Evolutionary conservation across 768 basidiomycete species (phyloP).

Genomic region (Boletus speciosus): DNA sequence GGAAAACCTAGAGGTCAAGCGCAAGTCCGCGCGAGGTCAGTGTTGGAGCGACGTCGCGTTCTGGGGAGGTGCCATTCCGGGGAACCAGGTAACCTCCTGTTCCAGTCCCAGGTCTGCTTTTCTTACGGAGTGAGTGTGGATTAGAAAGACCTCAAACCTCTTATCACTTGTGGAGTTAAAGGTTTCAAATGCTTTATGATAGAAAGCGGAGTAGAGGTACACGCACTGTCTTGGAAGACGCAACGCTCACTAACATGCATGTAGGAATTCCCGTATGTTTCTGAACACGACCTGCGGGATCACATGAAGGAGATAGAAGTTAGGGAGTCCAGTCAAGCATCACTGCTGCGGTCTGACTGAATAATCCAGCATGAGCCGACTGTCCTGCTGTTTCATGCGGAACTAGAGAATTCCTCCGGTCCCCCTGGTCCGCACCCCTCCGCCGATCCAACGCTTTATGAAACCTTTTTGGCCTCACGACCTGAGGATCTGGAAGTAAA

Average conservation of each 20-base stretch:
- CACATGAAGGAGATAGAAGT: constrained; percentile 81
- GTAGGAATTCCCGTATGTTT: constrained; percentile 91
- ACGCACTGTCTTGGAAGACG: constrained; percentile 7
- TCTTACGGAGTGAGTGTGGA: background rate
- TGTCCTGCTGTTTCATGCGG: constrained; percentile 89
- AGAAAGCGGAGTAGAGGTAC: constrained; percentile 90
- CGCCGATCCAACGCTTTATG: constrained; percentile 57
- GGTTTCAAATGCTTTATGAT: constrained; percentile 98
- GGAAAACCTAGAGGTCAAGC: constrained; percentile 68
- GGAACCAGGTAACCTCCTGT: constrained; percentile 61
- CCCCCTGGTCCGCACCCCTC: constrained; percentile 14
- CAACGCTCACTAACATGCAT: constrained; percentile 3
- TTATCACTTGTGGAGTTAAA: constrained; percentile 78
- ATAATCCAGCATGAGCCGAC: constrained; percentile 55
- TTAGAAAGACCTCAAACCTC: constrained; percentile 69
- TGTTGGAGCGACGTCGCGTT: constrained; percentile 71
- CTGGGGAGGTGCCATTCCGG: constrained; percentile 92
- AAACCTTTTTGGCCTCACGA: constrained; percentile 82
- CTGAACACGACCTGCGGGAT: constrained; percentile 57
- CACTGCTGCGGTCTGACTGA: constrained; percentile 8
- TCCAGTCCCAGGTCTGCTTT: background rate
- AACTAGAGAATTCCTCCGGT: constrained; percentile 50
- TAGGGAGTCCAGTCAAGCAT: constrained; percentile 1
- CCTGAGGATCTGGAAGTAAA: constrained; percentile 75
- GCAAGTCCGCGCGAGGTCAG: constrained; percentile 64